Evolutionary conservation across 2,329 filamentous ascomycete genomes (phyloP).

Genomic region (Colletotrichum sp.): DNA sequence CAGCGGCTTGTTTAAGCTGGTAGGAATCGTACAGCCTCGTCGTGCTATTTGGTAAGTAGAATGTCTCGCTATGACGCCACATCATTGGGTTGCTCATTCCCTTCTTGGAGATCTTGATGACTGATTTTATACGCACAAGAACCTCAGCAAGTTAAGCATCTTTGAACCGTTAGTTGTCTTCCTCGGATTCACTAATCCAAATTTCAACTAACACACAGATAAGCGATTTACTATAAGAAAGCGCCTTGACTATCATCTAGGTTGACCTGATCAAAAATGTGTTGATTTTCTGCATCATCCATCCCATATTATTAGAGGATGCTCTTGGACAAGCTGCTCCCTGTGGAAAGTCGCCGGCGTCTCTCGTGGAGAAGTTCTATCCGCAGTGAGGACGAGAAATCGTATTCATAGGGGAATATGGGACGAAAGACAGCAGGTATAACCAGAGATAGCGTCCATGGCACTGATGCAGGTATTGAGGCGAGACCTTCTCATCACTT

Average conservation of each 20-base stretch:
- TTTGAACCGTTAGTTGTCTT: neutral
- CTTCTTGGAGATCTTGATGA: neutral
- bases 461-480: neutral
- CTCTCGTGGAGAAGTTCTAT: rapidly evolving
- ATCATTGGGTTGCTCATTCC: no score
- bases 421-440: neutral
- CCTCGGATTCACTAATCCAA: neutral
- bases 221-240: neutral
- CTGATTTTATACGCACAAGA: neutral
- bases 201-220: neutral
- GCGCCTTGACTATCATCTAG: neutral
- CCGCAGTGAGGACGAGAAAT: rapidly evolving
- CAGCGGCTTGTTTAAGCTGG: rapidly evolving
- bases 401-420: neutral
- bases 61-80: no score
- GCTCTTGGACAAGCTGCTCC: neutral
- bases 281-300: neutral
- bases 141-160: neutral
- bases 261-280: neutral
- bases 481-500: neutral
- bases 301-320: neutral
- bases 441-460: neutral
- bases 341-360: neutral
- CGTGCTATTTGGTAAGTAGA: no score
- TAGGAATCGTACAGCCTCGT: neutral